Conservation (phyloP, 257 asterid species). For the Avicennia marina region DNA sequence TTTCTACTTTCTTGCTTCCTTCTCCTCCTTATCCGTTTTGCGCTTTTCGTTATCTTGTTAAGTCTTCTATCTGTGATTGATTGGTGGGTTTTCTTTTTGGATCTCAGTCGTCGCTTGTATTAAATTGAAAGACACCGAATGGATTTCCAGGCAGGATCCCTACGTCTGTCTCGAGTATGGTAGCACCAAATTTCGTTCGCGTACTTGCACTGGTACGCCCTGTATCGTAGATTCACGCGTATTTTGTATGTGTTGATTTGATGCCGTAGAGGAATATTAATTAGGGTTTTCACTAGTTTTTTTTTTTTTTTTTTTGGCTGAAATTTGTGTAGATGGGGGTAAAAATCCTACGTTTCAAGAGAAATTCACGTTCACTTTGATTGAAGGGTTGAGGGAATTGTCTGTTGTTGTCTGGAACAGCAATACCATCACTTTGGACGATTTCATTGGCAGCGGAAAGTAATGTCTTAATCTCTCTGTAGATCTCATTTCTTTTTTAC, state of each 20-base stretch:
- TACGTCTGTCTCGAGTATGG: constrained; percentile 82
- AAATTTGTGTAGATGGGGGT: constrained; percentile 65
- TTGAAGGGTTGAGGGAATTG: constrained; percentile 79
- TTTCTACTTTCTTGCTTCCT: not conserved
- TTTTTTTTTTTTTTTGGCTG: not conserved
- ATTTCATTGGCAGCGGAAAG: constrained; percentile 90
- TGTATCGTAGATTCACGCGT: not conserved
- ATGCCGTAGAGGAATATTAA: not conserved
- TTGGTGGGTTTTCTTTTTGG: constrained; percentile 7
- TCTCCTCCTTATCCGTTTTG: not conserved
- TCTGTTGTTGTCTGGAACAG: constrained; percentile 80
- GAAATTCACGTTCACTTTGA: constrained; percentile 77
- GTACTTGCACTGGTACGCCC: constrained; percentile 78
- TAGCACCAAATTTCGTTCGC: constrained; percentile 69
- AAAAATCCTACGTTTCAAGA: constrained; percentile 93
- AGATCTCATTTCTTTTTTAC: not conserved
- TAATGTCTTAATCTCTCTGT: constrained; percentile 19
- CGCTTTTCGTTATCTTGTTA: not conserved
- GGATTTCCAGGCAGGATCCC: constrained; percentile 98
- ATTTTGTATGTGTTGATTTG: not conserved
- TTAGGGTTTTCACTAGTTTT: not conserved
- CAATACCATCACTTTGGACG: constrained; percentile 71
- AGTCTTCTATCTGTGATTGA: not conserved
- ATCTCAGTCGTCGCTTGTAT: constrained; percentile 67
- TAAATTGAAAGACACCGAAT: constrained; percentile 77